Conservation (phyloP, 495 filamentous ascomycete species). For the Talaromyces borbonicus region DNA sequence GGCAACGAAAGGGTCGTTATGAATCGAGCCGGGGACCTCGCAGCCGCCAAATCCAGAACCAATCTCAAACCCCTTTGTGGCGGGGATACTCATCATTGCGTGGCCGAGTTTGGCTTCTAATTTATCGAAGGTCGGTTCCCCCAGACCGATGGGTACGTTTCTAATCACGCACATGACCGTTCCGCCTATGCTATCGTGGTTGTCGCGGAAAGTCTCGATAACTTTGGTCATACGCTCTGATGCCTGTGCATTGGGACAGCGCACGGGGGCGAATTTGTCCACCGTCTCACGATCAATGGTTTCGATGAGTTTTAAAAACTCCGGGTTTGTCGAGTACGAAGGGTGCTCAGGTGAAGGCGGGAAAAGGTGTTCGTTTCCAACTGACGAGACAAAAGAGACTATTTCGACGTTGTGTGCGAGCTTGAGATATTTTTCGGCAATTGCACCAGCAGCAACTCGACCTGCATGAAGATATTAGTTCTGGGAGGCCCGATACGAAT, state of each 20-base stretch:
- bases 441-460: conserved; percentile 86
- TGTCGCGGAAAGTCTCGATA: conserved; percentile 73
- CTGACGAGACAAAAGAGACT: conserved; percentile 79
- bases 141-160: conserved; percentile 78
- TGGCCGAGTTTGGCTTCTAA: conserved; percentile 89
- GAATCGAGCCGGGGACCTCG: conserved; percentile 76
- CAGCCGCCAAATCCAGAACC: conserved; percentile 89
- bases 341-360: conserved; percentile 70
- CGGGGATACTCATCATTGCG: conserved; percentile 95
- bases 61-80: conserved; percentile 95
- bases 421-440: conserved; percentile 86
- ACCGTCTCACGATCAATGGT: conserved; percentile 69
- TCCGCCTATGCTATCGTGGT: conserved; percentile 83
- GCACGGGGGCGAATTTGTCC: conserved; percentile 72
- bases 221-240: conserved; percentile 64
- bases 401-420: conserved; percentile 81
- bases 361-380: conserved; percentile 76
- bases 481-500: too few species aligned
- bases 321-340: conserved; percentile 66
- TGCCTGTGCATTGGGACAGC: conserved; percentile 64
- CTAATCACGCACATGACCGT: conserved; percentile 94
- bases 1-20: conserved; percentile 86
- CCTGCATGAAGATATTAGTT: conserved; percentile 29
- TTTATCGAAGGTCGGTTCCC: conserved; percentile 95
- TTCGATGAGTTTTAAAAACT: conserved; percentile 67